These are phyloP conservation scores for Umbelopsis sp. DNA, from an alignment of 192 early-diverging fungal genomes.

Conservation along the genomic window DNA sequence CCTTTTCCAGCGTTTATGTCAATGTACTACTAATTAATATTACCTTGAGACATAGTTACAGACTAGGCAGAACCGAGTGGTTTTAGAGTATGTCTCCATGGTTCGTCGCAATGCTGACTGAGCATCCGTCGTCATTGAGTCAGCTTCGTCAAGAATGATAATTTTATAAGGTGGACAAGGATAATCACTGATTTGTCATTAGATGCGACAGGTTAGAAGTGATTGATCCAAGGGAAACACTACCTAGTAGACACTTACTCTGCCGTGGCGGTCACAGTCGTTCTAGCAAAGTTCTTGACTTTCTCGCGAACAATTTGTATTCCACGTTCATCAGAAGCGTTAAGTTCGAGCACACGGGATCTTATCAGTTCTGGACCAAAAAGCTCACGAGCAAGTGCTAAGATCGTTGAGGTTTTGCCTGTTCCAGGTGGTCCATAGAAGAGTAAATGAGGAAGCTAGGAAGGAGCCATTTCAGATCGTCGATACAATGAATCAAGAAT, in stretches of 20 bases:
- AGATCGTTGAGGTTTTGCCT: constrained; percentile 94
- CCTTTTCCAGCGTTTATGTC: constrained; percentile 38
- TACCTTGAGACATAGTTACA: constrained; percentile 85
- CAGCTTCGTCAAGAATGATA: constrained; percentile 96
- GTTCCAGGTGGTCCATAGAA: constrained; percentile 99
- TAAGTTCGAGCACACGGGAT: constrained; percentile 87
- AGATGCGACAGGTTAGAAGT: not conserved
- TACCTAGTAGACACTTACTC: constrained; percentile 31
- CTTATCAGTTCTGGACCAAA: constrained; percentile 82
- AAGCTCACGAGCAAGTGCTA: constrained; percentile 85
- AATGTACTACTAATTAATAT: not conserved
- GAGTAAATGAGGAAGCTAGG: constrained; percentile 88
- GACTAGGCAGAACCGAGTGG: constrained; percentile 94
- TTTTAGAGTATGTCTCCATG: constrained; percentile 93
- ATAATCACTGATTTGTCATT: constrained; percentile 26
- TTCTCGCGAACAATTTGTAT: constrained; percentile 91
- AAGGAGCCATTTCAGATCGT: not conserved
- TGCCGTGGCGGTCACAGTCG: constrained; percentile 53
- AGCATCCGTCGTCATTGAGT: constrained; percentile 94
- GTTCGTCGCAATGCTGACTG: constrained; percentile 90
- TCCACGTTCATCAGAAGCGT: constrained; percentile 98
- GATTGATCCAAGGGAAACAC: not conserved
- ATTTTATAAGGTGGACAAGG: constrained; percentile 91
- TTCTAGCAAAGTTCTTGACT: constrained; percentile 90
- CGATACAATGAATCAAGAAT: not conserved